Evolutionary conservation across 1,139 yeast genomes (phyloP), one percentile per base, ranked within the genome.

Genomic region (Kodamaea anthophila): DNA sequence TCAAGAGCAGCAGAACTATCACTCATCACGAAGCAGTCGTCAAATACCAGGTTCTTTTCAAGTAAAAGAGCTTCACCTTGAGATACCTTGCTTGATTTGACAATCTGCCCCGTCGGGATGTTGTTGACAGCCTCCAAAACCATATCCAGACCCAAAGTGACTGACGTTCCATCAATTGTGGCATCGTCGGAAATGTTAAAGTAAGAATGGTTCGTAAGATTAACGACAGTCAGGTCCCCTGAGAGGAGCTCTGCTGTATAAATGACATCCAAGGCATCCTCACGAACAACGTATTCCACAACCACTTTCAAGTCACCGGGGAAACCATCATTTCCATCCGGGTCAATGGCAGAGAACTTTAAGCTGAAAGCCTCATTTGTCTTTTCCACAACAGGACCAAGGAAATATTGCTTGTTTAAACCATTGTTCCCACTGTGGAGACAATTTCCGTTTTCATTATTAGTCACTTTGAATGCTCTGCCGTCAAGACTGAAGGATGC

Each of bases 171-270:
- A 30, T 64, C 60, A 14, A 59, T 58, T 5, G 53, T 46, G 9
- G 37, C 33, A 8, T 48, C 42, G 15, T 46, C 48, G 3, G 44
- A 30, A 21, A 60, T 41, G 44, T 70, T 74, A 62, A 76, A 76
- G 51, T 75, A 77, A 11, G 77, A 56, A 47, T 79, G 87, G 51
- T 78, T 79, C 29, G 85, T 76, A 49, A 79, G 55, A 43, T 74
- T 71, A 30, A 78, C 60, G 16, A 70, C 58, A 3, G 86, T 76
- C 28, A 68, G 58, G 23, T 58, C 53, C 4, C 56, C 52, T 4
- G 58, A 57, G 19, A 63, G 51, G 27, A 73, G 49, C 13, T 48
- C 47, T 15, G 76, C 70, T 40, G 62, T 64, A 45, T 63, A 76
- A 42, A 74, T 80, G 30, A 73, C 47, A 14, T 55, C 63, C 30